Evolutionary conservation across 2,329 filamentous ascomycete species (phyloP), one percentile per base, ranked within the genome.

Genomic region (Pochonia chlamydosporia): DNA sequence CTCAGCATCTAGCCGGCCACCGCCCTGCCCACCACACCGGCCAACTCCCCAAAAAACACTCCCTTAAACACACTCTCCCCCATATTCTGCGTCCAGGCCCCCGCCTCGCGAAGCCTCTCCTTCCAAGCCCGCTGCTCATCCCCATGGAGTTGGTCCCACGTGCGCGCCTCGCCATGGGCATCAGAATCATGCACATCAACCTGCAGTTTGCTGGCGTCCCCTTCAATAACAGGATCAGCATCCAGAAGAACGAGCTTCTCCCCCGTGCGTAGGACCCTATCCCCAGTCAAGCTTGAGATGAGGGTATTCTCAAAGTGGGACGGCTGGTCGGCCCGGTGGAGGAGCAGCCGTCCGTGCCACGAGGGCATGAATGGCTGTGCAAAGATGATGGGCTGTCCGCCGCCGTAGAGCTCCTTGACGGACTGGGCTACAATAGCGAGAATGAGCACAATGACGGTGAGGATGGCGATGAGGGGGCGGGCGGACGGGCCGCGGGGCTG

Each of bases 71-170:
- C 79, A 9, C 73, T 75, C 70, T 92, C 88, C 3, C 87, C 87
- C 73, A 92, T 87, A 31, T 80, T 75, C 60, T 84, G 82, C n/a
- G 79, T 79, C 89, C 88, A 95, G 53, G 89, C 80, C 0, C 89
- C 89, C 1, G 87, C 83, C 46, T 83, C 74, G 47, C 73, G 72
- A 30, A 95, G 73, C 59, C 76, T 79, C 54, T 77, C 66, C 67
- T 82, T 89, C 89, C 89, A 95, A 16, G 72, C 69, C 44, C 72
- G 68, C 62, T 79, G 79, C 63, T 91, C 79, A 46, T 78, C 67
- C 11, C 75, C 70, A 5, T 72, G 71, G 39, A 95, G 66, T 49
- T 90, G 80, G 48, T 89, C 82, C 87, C 88, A 95, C 46, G 74
- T 70, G 63, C 74, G 81, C 13, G 80, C 82, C 1, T 70, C 63